Conservation (phyloP, 345 rosid genomes). For the Balakata baccata region DNA sequence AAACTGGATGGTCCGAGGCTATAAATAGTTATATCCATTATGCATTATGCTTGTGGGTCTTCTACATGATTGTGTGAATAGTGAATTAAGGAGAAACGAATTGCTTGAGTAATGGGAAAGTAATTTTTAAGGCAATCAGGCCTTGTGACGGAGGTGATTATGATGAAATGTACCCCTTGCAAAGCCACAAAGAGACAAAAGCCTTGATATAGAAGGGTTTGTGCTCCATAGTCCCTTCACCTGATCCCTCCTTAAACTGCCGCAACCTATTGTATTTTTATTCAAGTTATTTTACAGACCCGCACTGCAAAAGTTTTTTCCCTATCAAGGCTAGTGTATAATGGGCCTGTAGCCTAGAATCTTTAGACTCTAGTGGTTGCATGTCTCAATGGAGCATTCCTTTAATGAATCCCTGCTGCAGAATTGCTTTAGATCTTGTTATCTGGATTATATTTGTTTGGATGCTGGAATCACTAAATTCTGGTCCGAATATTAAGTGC, state of each 20-base stretch:
- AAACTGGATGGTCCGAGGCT: neutral
- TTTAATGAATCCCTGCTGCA: too few relatives aligned
- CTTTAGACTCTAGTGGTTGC: too few relatives aligned
- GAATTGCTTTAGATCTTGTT: too few relatives aligned
- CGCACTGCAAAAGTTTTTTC: too few relatives aligned
- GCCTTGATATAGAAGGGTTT: neutral
- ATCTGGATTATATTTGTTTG: too few relatives aligned
- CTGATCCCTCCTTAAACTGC: neutral
- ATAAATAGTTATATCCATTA: neutral
- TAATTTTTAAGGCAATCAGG: neutral
- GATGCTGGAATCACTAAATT: too few relatives aligned
- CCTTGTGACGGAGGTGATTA: neutral
- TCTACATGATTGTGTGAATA: neutral
- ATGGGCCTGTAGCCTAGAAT: too few relatives aligned
- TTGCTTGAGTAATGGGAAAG: neutral
- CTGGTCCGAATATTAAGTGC: too few relatives aligned
- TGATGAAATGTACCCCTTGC: neutral
- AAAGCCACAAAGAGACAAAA: neutral
- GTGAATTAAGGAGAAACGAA: neutral
- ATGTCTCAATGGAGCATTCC: too few relatives aligned
- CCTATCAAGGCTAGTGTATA: too few relatives aligned
- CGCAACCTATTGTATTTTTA: neutral
- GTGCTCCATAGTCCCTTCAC: neutral
- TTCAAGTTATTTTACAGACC: too few relatives aligned
- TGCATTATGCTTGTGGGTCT: neutral